Evolutionary conservation across 176 grass and related monocot species (phyloP).

Genomic region (Oryza punctata): DNA sequence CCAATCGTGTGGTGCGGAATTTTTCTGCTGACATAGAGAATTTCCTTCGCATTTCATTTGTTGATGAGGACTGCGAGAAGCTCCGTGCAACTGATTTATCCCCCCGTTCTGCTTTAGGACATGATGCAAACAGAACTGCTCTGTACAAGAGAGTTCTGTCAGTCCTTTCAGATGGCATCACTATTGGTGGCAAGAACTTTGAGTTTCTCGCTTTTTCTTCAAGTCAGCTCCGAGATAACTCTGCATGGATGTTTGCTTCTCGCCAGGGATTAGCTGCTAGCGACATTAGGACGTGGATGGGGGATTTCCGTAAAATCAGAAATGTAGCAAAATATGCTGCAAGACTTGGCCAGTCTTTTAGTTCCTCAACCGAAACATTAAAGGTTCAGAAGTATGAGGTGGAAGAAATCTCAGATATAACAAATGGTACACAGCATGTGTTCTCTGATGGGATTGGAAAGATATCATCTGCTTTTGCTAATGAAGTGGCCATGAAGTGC

Average conservation of each 20-base stretch:
- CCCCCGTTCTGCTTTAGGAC: conserved; percentile 44
- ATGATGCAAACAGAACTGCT: conserved; percentile 46
- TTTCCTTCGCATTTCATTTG: conserved; percentile 84
- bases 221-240: conserved; percentile 91
- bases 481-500: conserved; percentile 69
- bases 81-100: conserved; percentile 76
- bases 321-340: conserved; percentile 98
- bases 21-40: conserved; percentile 63
- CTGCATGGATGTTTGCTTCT: conserved; percentile 95
- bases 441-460: conserved; percentile 97
- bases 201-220: conserved; percentile 98
- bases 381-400: conserved; percentile 54
- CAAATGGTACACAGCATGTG: conserved; percentile 49
- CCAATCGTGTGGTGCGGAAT: conserved; percentile 76
- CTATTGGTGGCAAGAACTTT: conserved; percentile 75
- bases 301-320: conserved; percentile 66
- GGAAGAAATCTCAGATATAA: conserved; percentile 69
- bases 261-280: conserved; percentile 48
- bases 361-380: conserved; percentile 84
- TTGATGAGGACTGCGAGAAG: conserved; percentile 86
- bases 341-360: conserved; percentile 88
- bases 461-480: conserved; percentile 79
- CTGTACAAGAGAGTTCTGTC: conserved; percentile 72
- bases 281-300: conserved; percentile 84
- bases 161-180: conserved; percentile 72